A percentile compares a stretch with the other conserved stretches of the same genome.
phyloP scores from a whole-genome alignment of 2,329 filamentous ascomycete species.

The Cladosporium austrohemisphaericum region DNA sequence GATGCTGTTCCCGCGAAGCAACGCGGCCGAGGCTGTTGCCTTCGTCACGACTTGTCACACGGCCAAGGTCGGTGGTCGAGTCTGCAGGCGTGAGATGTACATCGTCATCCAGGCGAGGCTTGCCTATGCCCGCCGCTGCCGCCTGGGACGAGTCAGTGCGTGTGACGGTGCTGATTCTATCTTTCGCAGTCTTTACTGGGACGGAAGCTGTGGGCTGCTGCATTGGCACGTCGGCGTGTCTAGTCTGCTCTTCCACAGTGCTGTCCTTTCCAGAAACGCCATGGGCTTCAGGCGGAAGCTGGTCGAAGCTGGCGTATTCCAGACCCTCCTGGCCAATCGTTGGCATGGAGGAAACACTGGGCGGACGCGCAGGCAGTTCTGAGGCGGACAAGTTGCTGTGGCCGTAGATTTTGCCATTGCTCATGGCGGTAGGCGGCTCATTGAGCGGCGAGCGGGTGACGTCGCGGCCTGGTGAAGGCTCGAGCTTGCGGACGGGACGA shows the following conservation, averaged over 20 bases:
- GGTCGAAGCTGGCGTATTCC: constrained; percentile 69
- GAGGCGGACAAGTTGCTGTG: constrained; percentile 34
- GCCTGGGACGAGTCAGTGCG: constrained; percentile 87
- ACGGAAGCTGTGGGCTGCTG: constrained; percentile 86
- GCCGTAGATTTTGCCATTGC: constrained; percentile 30
- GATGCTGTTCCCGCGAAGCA: constrained; percentile 45
- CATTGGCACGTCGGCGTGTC: constrained; percentile 77
- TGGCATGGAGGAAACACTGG: constrained; percentile 71
- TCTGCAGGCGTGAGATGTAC: constrained; percentile 26
- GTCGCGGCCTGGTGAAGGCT: constrained; percentile 71
- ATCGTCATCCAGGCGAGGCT: constrained; percentile 53
- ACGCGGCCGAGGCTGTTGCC: constrained; percentile 21
- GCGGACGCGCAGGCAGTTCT: constrained; percentile 56
- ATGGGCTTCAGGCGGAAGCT: constrained; percentile 35
- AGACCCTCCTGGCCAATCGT: constrained; percentile 84
- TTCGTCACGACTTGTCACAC: constrained; percentile 25
- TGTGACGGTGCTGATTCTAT: constrained; percentile 77
- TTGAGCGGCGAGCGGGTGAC: constrained; percentile 83
- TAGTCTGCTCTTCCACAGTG: constrained; percentile 38
- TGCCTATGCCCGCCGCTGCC: constrained; percentile 78
- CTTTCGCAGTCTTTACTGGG: constrained; percentile 74
- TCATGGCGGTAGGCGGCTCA: constrained; percentile 54
- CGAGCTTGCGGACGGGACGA: constrained; percentile 71
- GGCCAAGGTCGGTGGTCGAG: constrained; percentile 22
- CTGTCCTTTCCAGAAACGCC: constrained; percentile 32